phyloP scores from a whole-genome alignment of 2,329 filamentous ascomycete species.

The Thelonectria blattea region DNA sequence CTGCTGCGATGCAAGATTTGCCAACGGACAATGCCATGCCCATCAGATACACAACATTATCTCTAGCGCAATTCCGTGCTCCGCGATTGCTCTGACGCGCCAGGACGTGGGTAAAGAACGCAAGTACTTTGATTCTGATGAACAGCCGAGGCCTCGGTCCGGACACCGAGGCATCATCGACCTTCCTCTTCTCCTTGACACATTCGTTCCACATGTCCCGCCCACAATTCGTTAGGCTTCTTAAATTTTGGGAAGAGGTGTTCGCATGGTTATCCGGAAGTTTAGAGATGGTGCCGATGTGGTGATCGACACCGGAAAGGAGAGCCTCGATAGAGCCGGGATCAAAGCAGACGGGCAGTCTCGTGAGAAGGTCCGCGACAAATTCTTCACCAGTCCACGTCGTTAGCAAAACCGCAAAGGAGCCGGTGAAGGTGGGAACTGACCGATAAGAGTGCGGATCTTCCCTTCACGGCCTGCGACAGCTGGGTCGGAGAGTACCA shows the following conservation, averaged over 20 bases:
- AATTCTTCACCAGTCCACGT: constrained; percentile 35
- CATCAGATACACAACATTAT: constrained; percentile 62
- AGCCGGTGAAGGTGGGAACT: background rate
- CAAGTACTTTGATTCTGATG: constrained; percentile 56
- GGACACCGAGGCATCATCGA: constrained; percentile 25
- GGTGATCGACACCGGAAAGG: constrained; percentile 38
- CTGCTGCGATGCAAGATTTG: constrained; percentile 54
- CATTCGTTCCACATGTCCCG: constrained; percentile 72
- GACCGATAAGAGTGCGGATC: constrained; percentile 34
- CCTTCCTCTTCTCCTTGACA: constrained; percentile 53
- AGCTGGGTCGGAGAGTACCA: constrained; percentile 30
- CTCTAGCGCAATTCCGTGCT: constrained; percentile 34
- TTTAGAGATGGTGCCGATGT: constrained; percentile 33
- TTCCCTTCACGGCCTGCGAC: constrained; percentile 32
- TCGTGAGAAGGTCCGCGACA: constrained; percentile 34
- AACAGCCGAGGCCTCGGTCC: constrained; percentile 42
- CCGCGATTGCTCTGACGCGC: constrained; percentile 48
- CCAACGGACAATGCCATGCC: constrained; percentile 73
- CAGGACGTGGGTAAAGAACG: constrained; percentile 71
- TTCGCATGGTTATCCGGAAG: constrained; percentile 11
- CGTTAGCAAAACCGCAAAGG: background rate
- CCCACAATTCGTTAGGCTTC: constrained; percentile 61
- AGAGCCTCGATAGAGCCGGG: constrained; percentile 51
- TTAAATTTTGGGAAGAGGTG: constrained; percentile 17
- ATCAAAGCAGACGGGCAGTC: constrained; percentile 26